A percentile compares a stretch with the other conserved stretches of the same genome.
These are phyloP conservation scores for Stentor roeselii DNA, from an alignment of 73 alveolate species.

Conservation along the genomic window DNA sequence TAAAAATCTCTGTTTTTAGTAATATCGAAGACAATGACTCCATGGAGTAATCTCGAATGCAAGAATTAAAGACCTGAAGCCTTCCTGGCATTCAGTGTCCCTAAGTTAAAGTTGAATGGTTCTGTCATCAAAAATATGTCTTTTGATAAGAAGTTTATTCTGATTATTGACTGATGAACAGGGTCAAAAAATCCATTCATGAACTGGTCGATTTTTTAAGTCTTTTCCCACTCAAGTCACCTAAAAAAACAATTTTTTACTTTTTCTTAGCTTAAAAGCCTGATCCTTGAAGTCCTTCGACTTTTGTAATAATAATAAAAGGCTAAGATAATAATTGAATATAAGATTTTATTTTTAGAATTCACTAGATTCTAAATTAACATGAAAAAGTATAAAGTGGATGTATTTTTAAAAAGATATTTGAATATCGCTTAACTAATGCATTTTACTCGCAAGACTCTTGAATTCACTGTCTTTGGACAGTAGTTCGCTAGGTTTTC, in stretches of 20 bases:
- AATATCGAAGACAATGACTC: constrained; percentile 40
- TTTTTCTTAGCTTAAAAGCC: too few relatives aligned
- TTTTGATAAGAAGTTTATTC: not conserved
- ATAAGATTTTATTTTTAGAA: too few relatives aligned
- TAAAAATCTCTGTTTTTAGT: constrained; percentile 68
- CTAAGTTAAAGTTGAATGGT: not conserved
- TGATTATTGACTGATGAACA: not conserved
- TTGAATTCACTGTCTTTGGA: not conserved
- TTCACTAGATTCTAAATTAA: not conserved
- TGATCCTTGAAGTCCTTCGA: too few relatives aligned
- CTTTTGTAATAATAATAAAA: too few relatives aligned
- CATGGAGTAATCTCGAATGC: constrained; percentile 50
- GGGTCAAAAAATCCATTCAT: not conserved
- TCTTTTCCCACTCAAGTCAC: not conserved
- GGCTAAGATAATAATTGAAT: too few relatives aligned
- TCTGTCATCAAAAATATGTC: not conserved
- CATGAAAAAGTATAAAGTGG: not conserved
- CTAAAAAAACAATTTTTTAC: not conserved
- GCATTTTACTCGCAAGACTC: not conserved
- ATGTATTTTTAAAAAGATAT: too few relatives aligned
- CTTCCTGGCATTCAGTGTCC: constrained; percentile 14
- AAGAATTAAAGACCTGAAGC: constrained; percentile 53
- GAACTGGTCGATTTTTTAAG: not conserved
- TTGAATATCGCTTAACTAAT: not conserved
- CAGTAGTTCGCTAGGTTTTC: constrained; percentile 62